Evolutionary conservation across 2,329 filamentous ascomycete genomes (phyloP).

Genomic region (Dactylonectria macrodidyma): DNA sequence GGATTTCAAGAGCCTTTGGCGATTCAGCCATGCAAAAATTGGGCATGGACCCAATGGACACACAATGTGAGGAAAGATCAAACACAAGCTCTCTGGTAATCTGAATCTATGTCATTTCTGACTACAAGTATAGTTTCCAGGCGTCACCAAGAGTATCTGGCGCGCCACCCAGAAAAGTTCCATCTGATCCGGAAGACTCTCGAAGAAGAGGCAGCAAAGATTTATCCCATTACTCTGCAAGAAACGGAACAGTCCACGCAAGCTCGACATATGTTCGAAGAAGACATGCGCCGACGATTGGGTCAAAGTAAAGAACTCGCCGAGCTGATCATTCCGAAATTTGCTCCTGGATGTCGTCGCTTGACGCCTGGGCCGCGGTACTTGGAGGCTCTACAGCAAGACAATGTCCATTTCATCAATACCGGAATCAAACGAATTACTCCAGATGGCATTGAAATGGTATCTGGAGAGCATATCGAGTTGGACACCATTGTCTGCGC

Average conservation of each 20-base stretch:
- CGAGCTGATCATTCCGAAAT: conserved; percentile 20
- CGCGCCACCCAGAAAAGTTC: conserved; percentile 22
- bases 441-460: conserved; percentile 6
- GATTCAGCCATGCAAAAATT: conserved; percentile 27
- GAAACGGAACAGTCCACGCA: conserved; percentile 6
- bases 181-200: conserved; percentile 24
- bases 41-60: conserved; percentile 23
- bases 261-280: not conserved
- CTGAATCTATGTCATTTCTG: too few relatives aligned
- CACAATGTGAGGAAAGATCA: conserved; percentile 21
- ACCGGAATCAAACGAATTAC: not conserved
- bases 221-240: conserved; percentile 19
- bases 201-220: conserved; percentile 16
- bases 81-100: not conserved
- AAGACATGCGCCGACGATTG: conserved; percentile 20
- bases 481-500: conserved; percentile 32
- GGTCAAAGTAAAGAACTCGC: not conserved
- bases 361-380: conserved; percentile 33
- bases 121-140: conserved; percentile 15
- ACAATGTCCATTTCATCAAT: conserved; percentile 25
- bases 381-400: conserved; percentile 28
- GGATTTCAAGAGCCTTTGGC: conserved; percentile 22
- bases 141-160: conserved; percentile 28
- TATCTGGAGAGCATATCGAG: conserved; percentile 11
- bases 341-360: conserved; percentile 30